Base-by-base conservation (phyloP, 805 yeast species). In the Myxozyma udenii region DNA sequence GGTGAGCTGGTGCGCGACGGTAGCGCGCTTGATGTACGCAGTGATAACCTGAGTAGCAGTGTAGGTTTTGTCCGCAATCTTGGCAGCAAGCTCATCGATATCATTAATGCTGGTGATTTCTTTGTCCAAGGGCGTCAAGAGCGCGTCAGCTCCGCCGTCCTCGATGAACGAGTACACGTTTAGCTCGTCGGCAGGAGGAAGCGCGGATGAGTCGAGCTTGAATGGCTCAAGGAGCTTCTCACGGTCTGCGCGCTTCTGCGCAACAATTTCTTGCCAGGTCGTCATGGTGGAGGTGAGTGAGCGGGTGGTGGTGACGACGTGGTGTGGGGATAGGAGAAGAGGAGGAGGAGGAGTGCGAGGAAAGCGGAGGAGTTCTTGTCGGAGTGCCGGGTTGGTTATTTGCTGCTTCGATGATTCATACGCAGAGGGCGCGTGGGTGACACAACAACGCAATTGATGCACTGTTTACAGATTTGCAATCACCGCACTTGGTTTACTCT, bases 31-130 rank as follows among this genome's bases (percentile, higher is more conserved):
- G 44, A 57, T 56, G 23, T 52, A 57, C 0, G 85, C 85, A 6
- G 63, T 64, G 0, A 78, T 69, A 1, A 81, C 81, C 32, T 75
- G 73, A 1, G 66, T 61, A 0, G 83, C 63, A 2, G 74, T 63
- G 64, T 72, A 70, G 46, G 68, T 65, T 21, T 72, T 73, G 2
- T 44, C 32, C 4, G 54, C 53, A 19, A 65, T 53, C 23, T 44
- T 38, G 12, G 49, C 53, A 14, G 50, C 56, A 14, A 64, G 51
- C 22, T 59, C 43, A 16, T 50, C 58, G 11, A 53, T 41, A 11
- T 58, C 67, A 38, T 48, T 53, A 39, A 55, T 48, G 5, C 41
- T 51, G 22, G 68, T 65, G 46, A 65, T 65, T 19, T 50, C 61
- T 18, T 59, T 54, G 32, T 64, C 69, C 41, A 44, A 36, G 7